Evolutionary conservation across 305 asterid species (phyloP), one percentile per base, ranked within the genome.

Genomic region (Fraxinus greggii): DNA sequence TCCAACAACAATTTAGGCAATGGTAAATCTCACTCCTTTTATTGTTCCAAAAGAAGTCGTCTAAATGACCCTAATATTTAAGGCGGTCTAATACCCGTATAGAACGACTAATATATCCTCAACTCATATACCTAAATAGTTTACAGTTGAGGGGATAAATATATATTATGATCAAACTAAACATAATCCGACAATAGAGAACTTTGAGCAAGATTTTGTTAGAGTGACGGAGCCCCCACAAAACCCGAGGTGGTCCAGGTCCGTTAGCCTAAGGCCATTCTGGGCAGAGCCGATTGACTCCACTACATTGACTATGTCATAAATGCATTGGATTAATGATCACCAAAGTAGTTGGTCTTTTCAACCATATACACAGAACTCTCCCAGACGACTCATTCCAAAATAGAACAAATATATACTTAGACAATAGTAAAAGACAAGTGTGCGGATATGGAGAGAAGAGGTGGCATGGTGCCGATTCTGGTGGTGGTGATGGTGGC

Each of bases 311-410:
- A 77, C 78, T 76, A 51, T 28, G 40, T 63, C 75, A 85, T 82
- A 65, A 85, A 82, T 82, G 82, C 42, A 35, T 7, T 10, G 36
- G n/a, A 79, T 75, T 65, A 76, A 78, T 75, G 56, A 28, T 63
- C 73, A 59, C 38, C 4, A 83, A 83, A 76, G 75, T 77, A 63
- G 88, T 80, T 80, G 78, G 72, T 51, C 45, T 76, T 23, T 70
- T 76, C 76, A 73, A 75, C 48, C 81, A 86, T 81, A 81, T 56
- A 84, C 63, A 70, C 33, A 32, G 78, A 35, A 9, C 74, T 72
- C 70, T 67, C 61, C 10, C 31, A 0, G 5, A 61, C 8, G 15
- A 12, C 9, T 2, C 56, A 31, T 26, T 24, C 23, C 33, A 31
- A 56, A 59, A n/a, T 6, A 10, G 19, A 33, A 48, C 54, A 21